Conservation (phyloP, 345 rosid species). For the Alliaria petiolata region DNA sequence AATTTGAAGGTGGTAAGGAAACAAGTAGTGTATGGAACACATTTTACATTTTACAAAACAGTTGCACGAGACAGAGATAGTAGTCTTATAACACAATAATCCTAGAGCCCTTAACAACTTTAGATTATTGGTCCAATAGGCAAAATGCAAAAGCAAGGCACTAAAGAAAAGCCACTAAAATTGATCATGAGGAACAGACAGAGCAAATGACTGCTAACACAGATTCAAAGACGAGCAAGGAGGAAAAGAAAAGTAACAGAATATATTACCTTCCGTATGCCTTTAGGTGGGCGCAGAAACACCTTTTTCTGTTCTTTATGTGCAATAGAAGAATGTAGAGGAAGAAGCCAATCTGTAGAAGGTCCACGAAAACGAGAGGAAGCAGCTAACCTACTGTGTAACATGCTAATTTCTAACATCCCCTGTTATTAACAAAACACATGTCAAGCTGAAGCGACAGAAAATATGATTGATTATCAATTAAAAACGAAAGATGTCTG, state of each 20-base stretch:
- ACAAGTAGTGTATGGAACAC: background rate
- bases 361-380: conserved; percentile 77
- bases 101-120: too few species aligned
- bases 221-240: background rate
- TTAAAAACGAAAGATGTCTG: background rate
- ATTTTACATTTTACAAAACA: too few species aligned
- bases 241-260: background rate
- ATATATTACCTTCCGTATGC: conserved; percentile 58
- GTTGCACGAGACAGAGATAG: too few species aligned
- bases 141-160: too few species aligned
- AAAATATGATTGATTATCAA: background rate
- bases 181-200: background rate
- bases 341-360: conserved; percentile 79
- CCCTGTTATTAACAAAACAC: conserved; percentile 47
- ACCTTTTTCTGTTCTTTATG: conserved; percentile 66
- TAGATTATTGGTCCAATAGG: too few species aligned
- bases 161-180: background rate
- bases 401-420: conserved; percentile 57
- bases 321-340: conserved; percentile 80
- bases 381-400: conserved; percentile 68
- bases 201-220: background rate
- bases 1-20: background rate
- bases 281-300: conserved; percentile 66
- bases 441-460: background rate
- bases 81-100: too few species aligned